Evolutionary conservation across 352 stramenopile genomes (phyloP), one percentile per base, ranked within the genome.

Genomic region (Phytophthora colocasiae): DNA sequence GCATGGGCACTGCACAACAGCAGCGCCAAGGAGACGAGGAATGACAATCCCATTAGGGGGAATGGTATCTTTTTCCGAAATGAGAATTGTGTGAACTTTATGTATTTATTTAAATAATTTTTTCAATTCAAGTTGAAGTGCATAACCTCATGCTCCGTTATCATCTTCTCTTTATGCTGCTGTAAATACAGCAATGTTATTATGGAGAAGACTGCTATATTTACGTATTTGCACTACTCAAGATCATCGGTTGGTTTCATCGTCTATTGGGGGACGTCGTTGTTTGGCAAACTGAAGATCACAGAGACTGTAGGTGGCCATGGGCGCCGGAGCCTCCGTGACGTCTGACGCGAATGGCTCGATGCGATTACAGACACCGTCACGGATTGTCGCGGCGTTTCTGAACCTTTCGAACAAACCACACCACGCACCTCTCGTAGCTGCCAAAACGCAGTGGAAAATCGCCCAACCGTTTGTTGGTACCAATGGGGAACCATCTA

Each of bases 381-480:
- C 81, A 1, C 72, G 78, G 17, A 77, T 92, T 45, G 71, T 88
- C 52, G 52, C 76, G 11, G 68, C 73, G 41, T 73, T 87, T 17
- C 66, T 85, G 26, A 83, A 77, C 43, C 70, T 89, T 9, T 64
- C 75, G 14, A 89, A 83, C 64, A 89, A 90, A 26, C 78, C 83
- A 11, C 78, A 92, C 41, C 83, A 89, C 31, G 85, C 82, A 17
- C 85, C 85, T 12, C 71, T 93, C 0, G 83, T 91, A 9, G 85
- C 85, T 0, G 85, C 85, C 45, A 93, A 93, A 58, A 93, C 85
- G 17, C 85, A 93, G 67, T 93, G 85, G 85, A 79, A 85, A 53
- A 90, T 93, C 47, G 64, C 80, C 1, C 78, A 83, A 14, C 80
- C 72, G 7, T 88, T 85, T 50, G 63, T 71, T 6, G 77, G 76